Evolutionary conservation across 148 eudicot genomes (phyloP), one percentile per base, ranked within the genome.

Genomic region (Rhododendron vialii): DNA sequence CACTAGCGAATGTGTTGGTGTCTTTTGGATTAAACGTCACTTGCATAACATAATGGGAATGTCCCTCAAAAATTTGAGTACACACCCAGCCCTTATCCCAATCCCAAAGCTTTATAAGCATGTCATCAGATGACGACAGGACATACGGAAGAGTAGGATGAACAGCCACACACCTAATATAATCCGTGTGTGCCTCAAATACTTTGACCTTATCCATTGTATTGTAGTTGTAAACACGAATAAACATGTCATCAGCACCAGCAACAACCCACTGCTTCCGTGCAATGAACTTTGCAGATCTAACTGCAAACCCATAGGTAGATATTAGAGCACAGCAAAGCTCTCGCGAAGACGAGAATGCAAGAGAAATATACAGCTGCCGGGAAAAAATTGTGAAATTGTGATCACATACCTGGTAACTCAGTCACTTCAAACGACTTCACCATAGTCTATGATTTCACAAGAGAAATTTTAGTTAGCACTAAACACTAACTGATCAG

Each of bases 61-160:
- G 98, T 67, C 98, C 98, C 94, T 96, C 98, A 88, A 96, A 96
- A 53, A 93, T 92, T 86, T 96, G 98, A 86, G 95, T 93, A 88
- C 99, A 96, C 36, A 88, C 69, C 97, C 96, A 96, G 81, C 95
- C 97, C 84, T 96, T 96, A 71, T 96, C 99, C 99, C 98, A 95
- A 88, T 95, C 99, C 99, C 99, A 96, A 26, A 96, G 96, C 94
- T 96, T 95, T 81, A 96, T 96, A 87, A 96, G 98, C 98, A 95
- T 94, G 91, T 96, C 99, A 90, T 96, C 99, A 47, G 99, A 94
- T 87, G 99, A 95, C 82, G 99, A 96, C 88, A 96, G 88, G 86
- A 96, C 94, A 87, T 91, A 95, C 18, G 99, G 99, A 85, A 95
- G 98, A 65, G 97, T 94, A 47, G 99, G 98, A 86, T 96, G 99